These are phyloP conservation scores for Neocucurbitaria cava DNA, from an alignment of 2,329 filamentous ascomycete species.

Conservation along the genomic window DNA sequence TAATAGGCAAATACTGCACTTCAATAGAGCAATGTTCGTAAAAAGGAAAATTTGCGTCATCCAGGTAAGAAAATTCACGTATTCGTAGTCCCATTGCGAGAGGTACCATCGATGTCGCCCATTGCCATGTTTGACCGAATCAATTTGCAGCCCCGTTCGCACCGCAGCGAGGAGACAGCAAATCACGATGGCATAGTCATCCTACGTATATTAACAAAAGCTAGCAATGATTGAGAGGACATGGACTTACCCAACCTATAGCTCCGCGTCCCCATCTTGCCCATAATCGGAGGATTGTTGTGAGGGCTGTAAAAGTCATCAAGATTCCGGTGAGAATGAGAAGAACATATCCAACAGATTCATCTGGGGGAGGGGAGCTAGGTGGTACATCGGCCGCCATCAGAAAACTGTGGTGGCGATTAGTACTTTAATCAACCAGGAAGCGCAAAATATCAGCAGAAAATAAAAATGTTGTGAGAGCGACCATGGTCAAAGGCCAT, in stretches of 20 bases:
- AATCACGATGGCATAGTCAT: slow-evolving; percentile 49
- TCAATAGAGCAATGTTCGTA: slow-evolving; percentile 50
- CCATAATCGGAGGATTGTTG: slow-evolving; percentile 43
- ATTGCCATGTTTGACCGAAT: slow-evolving; percentile 46
- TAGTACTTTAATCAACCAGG: too few relatives aligned
- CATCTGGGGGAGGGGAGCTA: slow-evolving; percentile 18
- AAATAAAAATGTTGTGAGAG: not conserved
- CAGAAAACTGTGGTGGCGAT: not conserved
- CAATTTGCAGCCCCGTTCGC: slow-evolving; percentile 45
- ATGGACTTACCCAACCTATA: slow-evolving; percentile 37
- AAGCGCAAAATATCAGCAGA: not conserved
- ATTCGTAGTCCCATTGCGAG: slow-evolving; percentile 37
- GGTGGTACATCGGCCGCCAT: slow-evolving; percentile 13
- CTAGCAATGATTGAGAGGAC: not conserved
- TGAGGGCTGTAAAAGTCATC: slow-evolving; percentile 41
- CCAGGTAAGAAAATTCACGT: slow-evolving; percentile 51
- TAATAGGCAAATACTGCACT: slow-evolving; percentile 53
- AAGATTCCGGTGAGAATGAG: slow-evolving; percentile 44
- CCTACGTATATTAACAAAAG: slow-evolving; percentile 2
- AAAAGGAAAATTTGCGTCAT: slow-evolving; percentile 53
- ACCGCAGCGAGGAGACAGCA: slow-evolving; percentile 39
- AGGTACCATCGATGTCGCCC: slow-evolving; percentile 51
- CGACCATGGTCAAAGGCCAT: not conserved
- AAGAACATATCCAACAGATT: slow-evolving; percentile 36
- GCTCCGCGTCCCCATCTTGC: slow-evolving; percentile 38